Evolutionary conservation across 352 stramenopile genomes (phyloP).

Genomic region (Phytophthora sp.): DNA sequence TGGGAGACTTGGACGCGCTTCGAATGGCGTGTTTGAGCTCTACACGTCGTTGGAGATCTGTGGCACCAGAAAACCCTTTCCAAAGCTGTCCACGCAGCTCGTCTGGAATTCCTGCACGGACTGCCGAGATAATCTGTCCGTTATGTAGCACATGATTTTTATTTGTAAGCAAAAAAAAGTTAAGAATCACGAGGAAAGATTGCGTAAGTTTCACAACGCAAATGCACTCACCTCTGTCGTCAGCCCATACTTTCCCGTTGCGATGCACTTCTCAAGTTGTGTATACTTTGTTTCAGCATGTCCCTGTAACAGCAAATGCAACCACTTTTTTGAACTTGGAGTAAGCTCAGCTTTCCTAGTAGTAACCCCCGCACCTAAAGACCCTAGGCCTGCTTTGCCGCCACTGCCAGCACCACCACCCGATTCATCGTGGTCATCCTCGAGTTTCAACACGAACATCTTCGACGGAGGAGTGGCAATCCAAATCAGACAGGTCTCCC

Average conservation of each 20-base stretch:
- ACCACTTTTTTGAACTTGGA: constrained; percentile 75
- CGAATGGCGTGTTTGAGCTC: constrained; percentile 65
- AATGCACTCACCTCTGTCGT: constrained; percentile 59
- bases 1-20: constrained; percentile 55
- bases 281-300: constrained; percentile 87
- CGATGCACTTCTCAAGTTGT: constrained; percentile 80
- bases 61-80: constrained; percentile 76
- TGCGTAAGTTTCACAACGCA: not conserved
- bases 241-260: constrained; percentile 59
- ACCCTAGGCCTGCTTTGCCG: constrained; percentile 29
- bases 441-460: constrained; percentile 83
- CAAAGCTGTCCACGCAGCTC: constrained; percentile 77
- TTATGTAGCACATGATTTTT: no score
- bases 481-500: constrained; percentile 77
- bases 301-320: constrained; percentile 71
- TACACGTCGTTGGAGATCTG: constrained; percentile 59
- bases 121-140: constrained; percentile 70
- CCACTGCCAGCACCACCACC: constrained; percentile 21
- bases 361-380: constrained; percentile 27
- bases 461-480: constrained; percentile 85
- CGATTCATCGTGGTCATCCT: constrained; percentile 64
- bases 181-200: no score
- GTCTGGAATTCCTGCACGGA: constrained; percentile 78
- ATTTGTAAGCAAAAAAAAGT: no score
- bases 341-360: constrained; percentile 63